Conservation (phyloP, 306 rosid species). For the peach (Prunus persica) region Prunus_persica_NCBIv2 NC_034009.1:46281001-46281500, state of each 20-base stretch:
- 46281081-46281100: constrained; percentile 25
- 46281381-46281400: not conserved
- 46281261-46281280: not conserved
- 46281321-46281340: too few species aligned
- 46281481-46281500: not conserved
- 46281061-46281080: constrained; percentile 45
- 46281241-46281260: constrained; percentile 5
- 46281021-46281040: constrained; percentile 57
- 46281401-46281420: not conserved
- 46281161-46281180: constrained; percentile 47
- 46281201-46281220: constrained; percentile 49
- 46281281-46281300: too few species aligned
- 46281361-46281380: too few species aligned
- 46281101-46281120: constrained; percentile 43
- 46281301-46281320: too few species aligned
- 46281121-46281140: constrained; percentile 49
- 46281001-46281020: constrained; percentile 54
- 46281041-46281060: constrained; percentile 53
- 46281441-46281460: not conserved
- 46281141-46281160: constrained; percentile 38
- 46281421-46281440: not conserved
- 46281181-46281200: constrained; percentile 64
- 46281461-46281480: not conserved
- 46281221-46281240: constrained; percentile 55
- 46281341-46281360: too few species aligned